A percentile compares a stretch with the other conserved stretches of the same genome.
These are phyloP conservation scores for Austroboletus novae-zelandiae DNA, from an alignment of 1,284 basidiomycete genomes.

Conservation along the genomic window DNA sequence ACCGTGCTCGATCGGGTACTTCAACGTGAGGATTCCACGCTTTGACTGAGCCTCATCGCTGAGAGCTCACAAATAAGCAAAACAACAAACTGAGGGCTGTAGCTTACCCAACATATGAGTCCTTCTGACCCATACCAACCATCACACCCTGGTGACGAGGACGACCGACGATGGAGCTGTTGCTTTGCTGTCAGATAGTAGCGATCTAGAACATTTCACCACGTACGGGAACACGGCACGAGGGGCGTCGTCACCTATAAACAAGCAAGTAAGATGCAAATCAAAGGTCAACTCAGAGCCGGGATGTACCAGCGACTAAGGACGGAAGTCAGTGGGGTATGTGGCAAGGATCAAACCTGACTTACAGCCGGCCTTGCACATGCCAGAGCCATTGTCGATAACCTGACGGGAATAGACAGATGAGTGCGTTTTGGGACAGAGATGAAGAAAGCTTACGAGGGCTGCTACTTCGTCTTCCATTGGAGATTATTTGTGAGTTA, in stretches of 20 bases:
- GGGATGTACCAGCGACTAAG: conserved; percentile 24
- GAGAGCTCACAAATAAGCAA: conserved; percentile 5
- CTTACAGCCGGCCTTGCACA: conserved; percentile 68
- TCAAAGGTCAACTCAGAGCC: background rate
- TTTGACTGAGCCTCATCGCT: conserved; percentile 84
- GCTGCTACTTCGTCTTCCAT: conserved; percentile 49
- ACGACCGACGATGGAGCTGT: conserved; percentile 80
- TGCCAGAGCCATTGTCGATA: conserved; percentile 66
- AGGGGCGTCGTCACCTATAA: conserved; percentile 70
- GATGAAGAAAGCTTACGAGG: conserved; percentile 32
- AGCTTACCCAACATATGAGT: conserved; percentile 77
- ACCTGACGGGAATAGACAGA: conserved; percentile 35
- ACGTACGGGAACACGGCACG: conserved; percentile 72
- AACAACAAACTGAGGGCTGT: conserved; percentile 21
- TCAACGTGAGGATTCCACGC: conserved; percentile 89
- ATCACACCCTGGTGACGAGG: conserved; percentile 87
- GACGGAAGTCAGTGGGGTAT: conserved; percentile 6
- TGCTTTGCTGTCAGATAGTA: conserved; percentile 19
- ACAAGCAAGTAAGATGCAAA: background rate
- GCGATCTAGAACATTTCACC: conserved; percentile 5
- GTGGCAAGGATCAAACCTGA: conserved; percentile 2
- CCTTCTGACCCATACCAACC: conserved; percentile 81
- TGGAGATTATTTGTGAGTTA: too few relatives aligned
- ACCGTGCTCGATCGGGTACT: conserved; percentile 73
- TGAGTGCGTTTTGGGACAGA: background rate